Base-by-base conservation (phyloP, 2,329 filamentous ascomycete species). In the Ilyonectria robusta region DNA sequence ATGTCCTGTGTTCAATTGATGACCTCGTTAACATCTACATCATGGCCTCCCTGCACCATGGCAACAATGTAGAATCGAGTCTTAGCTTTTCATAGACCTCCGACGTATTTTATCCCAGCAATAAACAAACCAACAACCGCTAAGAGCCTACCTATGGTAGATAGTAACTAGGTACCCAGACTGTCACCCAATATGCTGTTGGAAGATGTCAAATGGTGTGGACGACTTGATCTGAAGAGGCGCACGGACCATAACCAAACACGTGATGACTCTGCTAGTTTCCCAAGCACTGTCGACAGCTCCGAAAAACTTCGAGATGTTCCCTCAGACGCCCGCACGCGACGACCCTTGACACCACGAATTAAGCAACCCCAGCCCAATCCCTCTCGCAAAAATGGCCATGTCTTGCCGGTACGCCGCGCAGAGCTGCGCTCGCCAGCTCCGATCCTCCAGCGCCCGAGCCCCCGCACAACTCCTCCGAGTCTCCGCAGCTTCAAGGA, bases 391-490 rank as follows among this genome's bases (percentile, higher is more conserved):
- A 80, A 84, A 77, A 77, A 92, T 92, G 89, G 88, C 89, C 71
- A 83, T 88, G 79, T 86, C 89, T 74, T 90, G 87, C 81, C 86
- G 89, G 81, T 88, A 85, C 80, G 89, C 87, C 79, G 89, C 87
- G 75, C 88, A 88, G 82, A 87, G 86, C 86, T 91, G 88, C 83
- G 87, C 88, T 74, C 87, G 88, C 75, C 88, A 90, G 79, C 82
- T 91, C 74, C 87, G 88, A 78, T 82, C 85, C 68, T 74, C 79
- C 72, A 79, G 84, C 58, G 70, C 86, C 72, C 83, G 86, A 76
- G 80, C 82, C 71, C 83, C 87, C 62, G 80, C 84, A 84, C 81
- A 86, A 81, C 75, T 78, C 64, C 67, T 81, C 76, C 84, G 84
- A 78, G 83, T 82, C 73, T 76, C 82, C 62, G 78, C 82, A 47